Evolutionary conservation across 2,329 filamentous ascomycete genomes (phyloP), one percentile per base, ranked within the genome.

Genomic region (Sporothrix schenckii): DNA sequence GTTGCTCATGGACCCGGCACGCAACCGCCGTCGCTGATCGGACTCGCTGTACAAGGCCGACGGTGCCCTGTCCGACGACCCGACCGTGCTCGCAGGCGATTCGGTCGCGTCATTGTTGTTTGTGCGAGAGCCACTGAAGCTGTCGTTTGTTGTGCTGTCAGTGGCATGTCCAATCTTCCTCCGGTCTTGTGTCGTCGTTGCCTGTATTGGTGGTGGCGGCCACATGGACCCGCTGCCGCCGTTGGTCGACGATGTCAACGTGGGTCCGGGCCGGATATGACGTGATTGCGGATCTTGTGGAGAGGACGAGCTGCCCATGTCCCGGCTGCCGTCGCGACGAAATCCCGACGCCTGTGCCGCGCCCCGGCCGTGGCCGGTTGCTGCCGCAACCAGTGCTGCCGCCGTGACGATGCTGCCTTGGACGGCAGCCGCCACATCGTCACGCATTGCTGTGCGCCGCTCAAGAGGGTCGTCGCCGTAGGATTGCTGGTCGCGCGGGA

Each of bases 371-470:
- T 27, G 47, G 30, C 68, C 68, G 1, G 68, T 69, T 3, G 68
- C 68, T 10, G 68, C 68, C 14, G 68, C 68, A 2, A 54, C 68
- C 6, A 69, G 11, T 50, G 68, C 56, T 49, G 68, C 68, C 1
- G 68, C 68, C n/a, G 68, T 44, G 19, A 63, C 68, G 16, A 54
- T 49, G 13, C 68, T 54, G 56, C 68, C 56, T 6, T 69, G 68
- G 44, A 61, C 54, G 11, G 66, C 66, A 1, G 66, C 54, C 10
- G 54, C 67, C 2, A 65, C 49, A 14, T 69, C 68, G 11, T 65
- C 68, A 16, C 49, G n/a, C 58, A 63, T 63, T 0, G 56, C 44
- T 7, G 56, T 27, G 1, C 47, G 54, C 47, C 68, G 56, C 19
- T 39, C 27, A 14, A 56, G 56, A 21, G 21, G 56, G 14, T 30